phyloP scores from a whole-genome alignment of 2,329 filamentous ascomycete genomes.

The Aspergillus latus region DNA sequence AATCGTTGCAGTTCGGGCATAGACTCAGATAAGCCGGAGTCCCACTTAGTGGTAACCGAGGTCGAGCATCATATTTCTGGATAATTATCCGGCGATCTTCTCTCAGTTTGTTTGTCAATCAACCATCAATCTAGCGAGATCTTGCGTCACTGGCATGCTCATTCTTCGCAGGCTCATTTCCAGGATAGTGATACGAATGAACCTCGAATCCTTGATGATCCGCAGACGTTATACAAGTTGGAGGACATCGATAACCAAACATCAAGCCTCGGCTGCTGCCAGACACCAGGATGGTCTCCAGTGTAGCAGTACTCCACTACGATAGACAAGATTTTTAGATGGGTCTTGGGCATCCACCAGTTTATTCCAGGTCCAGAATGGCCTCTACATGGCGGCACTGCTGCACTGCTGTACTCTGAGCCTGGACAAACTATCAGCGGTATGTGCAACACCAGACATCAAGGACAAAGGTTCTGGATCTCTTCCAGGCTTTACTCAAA shows the following conservation, averaged over 20 bases:
- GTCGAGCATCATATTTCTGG: conserved; percentile 8
- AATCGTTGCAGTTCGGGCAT: background rate
- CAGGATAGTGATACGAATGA: background rate
- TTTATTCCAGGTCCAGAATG: background rate
- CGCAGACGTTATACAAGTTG: background rate
- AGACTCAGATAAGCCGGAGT: background rate
- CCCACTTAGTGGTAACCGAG: conserved; percentile 4
- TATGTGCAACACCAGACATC: too few species aligned
- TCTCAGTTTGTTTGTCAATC: background rate
- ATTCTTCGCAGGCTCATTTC: background rate
- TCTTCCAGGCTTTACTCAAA: background rate
- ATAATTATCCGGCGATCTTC: conserved; percentile 9
- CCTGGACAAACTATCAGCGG: too few species aligned
- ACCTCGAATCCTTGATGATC: background rate
- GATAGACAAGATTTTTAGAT: conserved; percentile 1
- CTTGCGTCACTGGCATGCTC: background rate
- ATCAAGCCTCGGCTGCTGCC: background rate
- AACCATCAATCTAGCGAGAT: background rate
- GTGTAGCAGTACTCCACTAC: background rate
- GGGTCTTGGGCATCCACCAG: background rate
- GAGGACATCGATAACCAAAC: background rate
- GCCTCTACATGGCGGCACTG: background rate
- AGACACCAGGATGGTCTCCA: background rate
- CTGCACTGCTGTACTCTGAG: too few species aligned
- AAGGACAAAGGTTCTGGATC: too few species aligned